phyloP scores from a whole-genome alignment of 2,329 filamentous ascomycete genomes.

The Macroventuria anomochaeta region DNA sequence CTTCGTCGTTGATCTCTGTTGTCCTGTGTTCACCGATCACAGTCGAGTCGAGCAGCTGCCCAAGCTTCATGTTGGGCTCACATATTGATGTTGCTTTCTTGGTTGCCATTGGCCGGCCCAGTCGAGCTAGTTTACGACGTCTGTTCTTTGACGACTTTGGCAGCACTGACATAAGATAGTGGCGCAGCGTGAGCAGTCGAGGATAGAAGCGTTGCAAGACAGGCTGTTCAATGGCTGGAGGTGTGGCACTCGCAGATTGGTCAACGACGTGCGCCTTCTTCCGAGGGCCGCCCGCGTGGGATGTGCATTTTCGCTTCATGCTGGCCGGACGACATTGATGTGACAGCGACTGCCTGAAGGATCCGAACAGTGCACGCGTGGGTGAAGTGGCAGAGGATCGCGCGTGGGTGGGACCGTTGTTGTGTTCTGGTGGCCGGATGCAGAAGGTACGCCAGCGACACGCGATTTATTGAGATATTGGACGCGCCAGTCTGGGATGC shows the following conservation, averaged over 20 bases:
- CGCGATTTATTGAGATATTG: neutral
- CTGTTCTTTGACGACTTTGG: constrained; percentile 68
- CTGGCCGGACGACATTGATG: constrained; percentile 8
- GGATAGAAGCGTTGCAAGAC: constrained; percentile 74
- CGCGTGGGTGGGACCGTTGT: constrained; percentile 8
- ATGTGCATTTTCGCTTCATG: constrained; percentile 44
- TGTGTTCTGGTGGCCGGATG: constrained; percentile 11
- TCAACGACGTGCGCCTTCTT: constrained; percentile 33
- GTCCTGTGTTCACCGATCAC: constrained; percentile 64
- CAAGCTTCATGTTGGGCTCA: constrained; percentile 51
- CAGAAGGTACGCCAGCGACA: constrained; percentile 9
- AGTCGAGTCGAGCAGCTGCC: constrained; percentile 70
- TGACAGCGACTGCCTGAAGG: neutral
- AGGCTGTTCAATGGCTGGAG: constrained; percentile 59
- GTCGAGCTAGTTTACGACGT: constrained; percentile 54
- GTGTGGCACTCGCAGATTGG: constrained; percentile 45
- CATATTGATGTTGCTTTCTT: constrained; percentile 48
- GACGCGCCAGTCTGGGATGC: neutral
- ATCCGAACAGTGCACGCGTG: neutral
- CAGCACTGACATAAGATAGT: constrained; percentile 71
- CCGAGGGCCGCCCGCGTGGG: constrained; percentile 26
- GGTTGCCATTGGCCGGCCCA: constrained; percentile 26
- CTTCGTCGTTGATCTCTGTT: constrained; percentile 52
- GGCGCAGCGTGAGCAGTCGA: constrained; percentile 69
- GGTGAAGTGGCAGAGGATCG: constrained; percentile 9